phyloP scores from a whole-genome alignment of 306 rosid genomes.

The Gastrolobium villosum region DNA sequence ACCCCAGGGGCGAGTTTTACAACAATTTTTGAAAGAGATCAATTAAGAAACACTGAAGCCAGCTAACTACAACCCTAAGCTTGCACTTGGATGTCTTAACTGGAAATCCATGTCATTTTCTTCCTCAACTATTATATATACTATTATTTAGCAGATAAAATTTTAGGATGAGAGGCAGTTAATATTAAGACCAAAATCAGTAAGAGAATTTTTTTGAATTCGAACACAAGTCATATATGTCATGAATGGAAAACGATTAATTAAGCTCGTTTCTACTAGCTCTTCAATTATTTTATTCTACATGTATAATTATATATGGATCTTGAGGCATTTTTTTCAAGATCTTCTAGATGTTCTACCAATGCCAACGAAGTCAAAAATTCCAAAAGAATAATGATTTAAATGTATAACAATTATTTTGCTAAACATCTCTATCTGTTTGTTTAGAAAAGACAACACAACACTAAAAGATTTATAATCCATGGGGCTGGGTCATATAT shows the following conservation, averaged over 20 bases:
- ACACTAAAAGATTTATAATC: background rate
- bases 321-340: slow-evolving; percentile 15
- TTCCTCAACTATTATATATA: background rate
- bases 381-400: slow-evolving; percentile 39
- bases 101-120: slow-evolving; percentile 22
- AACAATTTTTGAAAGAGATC: background rate
- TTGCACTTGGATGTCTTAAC: background rate
- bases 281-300: slow-evolving; percentile 10
- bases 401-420: background rate
- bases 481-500: background rate
- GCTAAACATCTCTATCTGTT: background rate
- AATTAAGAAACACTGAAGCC: background rate
- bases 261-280: background rate
- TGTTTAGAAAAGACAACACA: slow-evolving; percentile 13
- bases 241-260: background rate
- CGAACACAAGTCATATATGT: background rate
- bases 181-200: background rate
- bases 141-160: too few relatives aligned
- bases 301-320: background rate
- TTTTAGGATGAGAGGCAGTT: background rate
- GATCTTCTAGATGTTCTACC: slow-evolving; percentile 42
- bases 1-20: too few relatives aligned
- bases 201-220: background rate
- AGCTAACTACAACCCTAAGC: background rate
- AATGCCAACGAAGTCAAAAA: slow-evolving; percentile 38